A percentile compares a stretch with the other conserved stretches of the same genome.
These are phyloP conservation scores for Verruconis gallopava DNA, from an alignment of 2,329 filamentous ascomycete species.

Conservation along the genomic window DNA sequence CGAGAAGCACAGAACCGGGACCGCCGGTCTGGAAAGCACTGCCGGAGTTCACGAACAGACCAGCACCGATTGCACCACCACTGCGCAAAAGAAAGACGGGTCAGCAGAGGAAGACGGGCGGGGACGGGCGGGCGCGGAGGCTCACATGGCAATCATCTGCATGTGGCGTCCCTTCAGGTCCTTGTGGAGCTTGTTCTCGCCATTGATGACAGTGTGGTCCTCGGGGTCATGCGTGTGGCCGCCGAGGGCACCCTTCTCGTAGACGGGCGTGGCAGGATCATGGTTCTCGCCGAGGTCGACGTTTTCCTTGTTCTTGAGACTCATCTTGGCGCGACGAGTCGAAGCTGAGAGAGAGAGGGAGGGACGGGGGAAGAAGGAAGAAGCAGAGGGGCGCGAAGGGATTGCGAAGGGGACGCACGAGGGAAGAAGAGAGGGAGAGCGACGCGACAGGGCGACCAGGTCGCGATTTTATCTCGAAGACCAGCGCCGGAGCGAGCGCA, in stretches of 20 bases:
- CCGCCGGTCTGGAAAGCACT: conserved; percentile 13
- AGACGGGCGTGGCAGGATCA: background rate
- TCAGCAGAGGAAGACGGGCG: no score
- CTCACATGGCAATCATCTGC: conserved; percentile 12
- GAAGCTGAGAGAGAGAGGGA: no score
- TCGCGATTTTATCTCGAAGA: background rate
- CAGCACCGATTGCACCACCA: conserved; percentile 22
- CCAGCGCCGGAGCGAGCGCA: no score
- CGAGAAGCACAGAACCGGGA: conserved; percentile 16
- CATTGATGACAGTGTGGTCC: background rate
- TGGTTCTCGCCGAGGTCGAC: background rate
- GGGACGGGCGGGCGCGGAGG: no score
- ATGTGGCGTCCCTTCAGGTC: conserved; percentile 10
- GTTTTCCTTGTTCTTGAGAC: no score
- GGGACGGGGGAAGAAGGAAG: background rate
- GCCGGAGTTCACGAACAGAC: conserved; percentile 25
- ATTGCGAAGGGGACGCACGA: background rate
- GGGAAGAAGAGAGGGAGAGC: background rate
- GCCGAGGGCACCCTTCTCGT: background rate
- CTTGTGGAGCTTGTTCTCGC: conserved; percentile 6
- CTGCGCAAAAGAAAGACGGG: no score
- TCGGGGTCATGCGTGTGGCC: background rate
- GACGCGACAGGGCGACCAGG: background rate
- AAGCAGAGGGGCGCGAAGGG: background rate
- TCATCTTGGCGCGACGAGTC: no score